Evolutionary conservation across 2,329 filamentous ascomycete genomes (phyloP), one percentile per base, ranked within the genome.

Genomic region (Zymoseptoria ardabiliae): DNA sequence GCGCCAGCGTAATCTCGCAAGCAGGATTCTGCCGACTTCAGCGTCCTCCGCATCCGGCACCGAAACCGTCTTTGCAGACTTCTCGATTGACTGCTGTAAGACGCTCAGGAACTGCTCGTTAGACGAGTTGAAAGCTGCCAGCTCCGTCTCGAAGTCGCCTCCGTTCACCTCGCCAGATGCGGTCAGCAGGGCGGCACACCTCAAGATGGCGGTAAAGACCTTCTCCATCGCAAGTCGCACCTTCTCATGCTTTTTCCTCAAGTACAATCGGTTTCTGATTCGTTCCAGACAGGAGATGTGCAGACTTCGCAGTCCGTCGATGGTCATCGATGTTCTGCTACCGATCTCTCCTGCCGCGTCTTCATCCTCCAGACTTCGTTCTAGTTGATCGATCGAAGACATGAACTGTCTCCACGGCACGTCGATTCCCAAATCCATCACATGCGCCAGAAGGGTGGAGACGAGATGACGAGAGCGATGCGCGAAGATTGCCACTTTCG

Each of bases 401-500:
- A 88, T 83, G 61, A 97, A 93, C 0, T 78, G 76, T 21, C 76
- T 77, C 92, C 93, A 97, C 0, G 87, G 85, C 17, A 81, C 79
- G 7, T 82, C 82, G 55, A 97, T 86, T 1, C 88, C 91, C 0
- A 85, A 82, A 59, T 93, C 89, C 63, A 95, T 87, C 67, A 92
- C 88, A 69, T 97, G 94, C 1, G 86, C 82, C 48, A 85, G 83
- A 0, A 97, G 74, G 9, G 83, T 83, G 0, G 83, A 81, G 22
- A 96, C 80, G 65, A 97, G 92, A 71, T 94, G 88, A 56, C 90
- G 86, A 0, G 90, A 87, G 70, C 96, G 89, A 45, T 87, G 81
- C 5, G 86, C 81, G 65, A 97, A 91, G 21, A 59, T 49, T 6
- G 49, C 21, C 13, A 13, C 19, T 45, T 54, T 19, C n/a, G n/a